Conservation (phyloP, 371 early-diverging fungal species). For the Mucor indicus region DNA sequence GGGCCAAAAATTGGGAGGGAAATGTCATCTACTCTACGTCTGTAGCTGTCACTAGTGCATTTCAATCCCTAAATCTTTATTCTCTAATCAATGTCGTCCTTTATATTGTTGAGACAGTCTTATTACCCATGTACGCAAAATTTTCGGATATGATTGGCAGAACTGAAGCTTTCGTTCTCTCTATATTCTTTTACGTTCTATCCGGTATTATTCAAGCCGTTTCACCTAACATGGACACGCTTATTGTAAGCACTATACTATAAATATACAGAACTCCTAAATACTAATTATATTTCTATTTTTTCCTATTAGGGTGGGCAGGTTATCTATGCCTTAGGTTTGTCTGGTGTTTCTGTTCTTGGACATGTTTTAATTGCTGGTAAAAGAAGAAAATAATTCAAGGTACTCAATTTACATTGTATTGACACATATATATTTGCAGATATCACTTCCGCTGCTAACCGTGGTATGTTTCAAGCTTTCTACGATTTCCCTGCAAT, state of each 20-base stretch:
- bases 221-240: slow-evolving; percentile 15
- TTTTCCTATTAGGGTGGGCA: slow-evolving; percentile 26
- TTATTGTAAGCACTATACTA: slow-evolving; percentile 15
- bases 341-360: slow-evolving; percentile 27
- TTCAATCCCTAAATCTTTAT: slow-evolving; percentile 13
- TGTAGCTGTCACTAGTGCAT: slow-evolving; percentile 10
- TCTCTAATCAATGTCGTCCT: slow-evolving; percentile 16
- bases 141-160: slow-evolving; percentile 29
- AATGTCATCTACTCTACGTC: slow-evolving; percentile 14
- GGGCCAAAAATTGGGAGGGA: slow-evolving; percentile 28
- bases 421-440: no score
- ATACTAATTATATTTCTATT: not conserved
- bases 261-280: no score
- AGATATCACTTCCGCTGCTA: slow-evolving; percentile 32
- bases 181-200: slow-evolving; percentile 19
- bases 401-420: no score
- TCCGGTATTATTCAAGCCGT: slow-evolving; percentile 19
- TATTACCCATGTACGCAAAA: slow-evolving; percentile 27
- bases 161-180: slow-evolving; percentile 19
- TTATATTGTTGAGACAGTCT: slow-evolving; percentile 22
- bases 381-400: no score
- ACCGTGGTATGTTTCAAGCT: slow-evolving; percentile 38
- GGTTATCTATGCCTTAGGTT: slow-evolving; percentile 35
- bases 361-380: slow-evolving; percentile 40
- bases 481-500: slow-evolving; percentile 30